Evolutionary conservation across 2,329 filamentous ascomycete genomes (phyloP).

Genomic region (Trichoderma asperellum): DNA sequence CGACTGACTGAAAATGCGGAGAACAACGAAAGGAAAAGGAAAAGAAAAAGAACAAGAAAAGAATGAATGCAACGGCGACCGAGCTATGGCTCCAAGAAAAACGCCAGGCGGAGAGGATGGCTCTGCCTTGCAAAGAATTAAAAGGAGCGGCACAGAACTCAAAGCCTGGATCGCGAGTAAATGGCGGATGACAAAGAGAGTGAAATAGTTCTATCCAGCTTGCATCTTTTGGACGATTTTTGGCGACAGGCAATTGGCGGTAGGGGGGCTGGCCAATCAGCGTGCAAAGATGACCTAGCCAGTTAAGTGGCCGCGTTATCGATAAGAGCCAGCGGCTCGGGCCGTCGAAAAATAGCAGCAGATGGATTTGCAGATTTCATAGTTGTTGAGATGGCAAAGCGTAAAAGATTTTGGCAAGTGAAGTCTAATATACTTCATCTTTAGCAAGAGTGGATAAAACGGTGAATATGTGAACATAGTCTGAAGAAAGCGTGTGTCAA

Average conservation of each 20-base stretch:
- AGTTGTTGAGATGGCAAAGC: neutral
- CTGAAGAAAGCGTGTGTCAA: neutral
- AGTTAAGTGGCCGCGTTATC: slow-evolving; percentile 18
- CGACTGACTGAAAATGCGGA: slow-evolving; percentile 14
- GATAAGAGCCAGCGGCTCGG: slow-evolving; percentile 23
- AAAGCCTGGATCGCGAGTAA: slow-evolving; percentile 1
- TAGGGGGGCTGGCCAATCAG: slow-evolving; percentile 21
- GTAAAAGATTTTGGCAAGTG: too few species aligned
- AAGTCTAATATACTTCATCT: too few species aligned
- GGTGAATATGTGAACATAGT: neutral
- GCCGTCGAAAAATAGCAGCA: neutral
- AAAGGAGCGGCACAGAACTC: slow-evolving; percentile 12
- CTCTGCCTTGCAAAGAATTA: neutral
- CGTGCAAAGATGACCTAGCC: slow-evolving; percentile 19
- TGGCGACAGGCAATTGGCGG: slow-evolving; percentile 26
- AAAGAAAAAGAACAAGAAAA: neutral
- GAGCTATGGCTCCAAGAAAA: neutral
- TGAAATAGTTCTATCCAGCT: slow-evolving; percentile 9
- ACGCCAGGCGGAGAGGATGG: neutral
- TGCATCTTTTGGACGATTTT: slow-evolving; percentile 18
- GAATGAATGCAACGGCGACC: slow-evolving; percentile 4
- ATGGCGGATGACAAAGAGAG: neutral
- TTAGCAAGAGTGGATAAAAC: neutral
- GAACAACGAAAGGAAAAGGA: neutral
- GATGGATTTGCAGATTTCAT: neutral